Percentiles rank a stretch among this genome's conserved stretches.
These are phyloP conservation scores for Jamesozyma spencerorum DNA, from an alignment of 805 yeast genomes.

Conservation along the genomic window DNA sequence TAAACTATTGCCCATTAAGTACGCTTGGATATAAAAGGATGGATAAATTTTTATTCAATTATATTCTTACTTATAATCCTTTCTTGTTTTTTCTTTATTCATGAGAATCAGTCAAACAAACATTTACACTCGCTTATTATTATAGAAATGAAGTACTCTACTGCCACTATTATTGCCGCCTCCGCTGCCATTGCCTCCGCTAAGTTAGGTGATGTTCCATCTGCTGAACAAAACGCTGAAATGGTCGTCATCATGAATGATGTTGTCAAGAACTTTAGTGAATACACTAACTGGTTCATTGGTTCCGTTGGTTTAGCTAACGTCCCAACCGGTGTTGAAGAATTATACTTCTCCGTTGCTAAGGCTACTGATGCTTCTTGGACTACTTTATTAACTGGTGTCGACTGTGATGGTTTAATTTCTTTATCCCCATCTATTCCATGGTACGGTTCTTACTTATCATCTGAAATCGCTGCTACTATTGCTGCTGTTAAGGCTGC, in stretches of 20 bases:
- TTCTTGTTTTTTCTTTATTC: no score
- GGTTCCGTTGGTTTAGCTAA: slow-evolving; percentile 1
- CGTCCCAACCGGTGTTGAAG: slow-evolving; percentile 10
- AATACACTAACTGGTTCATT: slow-evolving; percentile 6
- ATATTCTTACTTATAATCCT: no score
- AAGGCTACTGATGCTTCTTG: slow-evolving; percentile 30
- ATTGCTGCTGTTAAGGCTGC: background rate
- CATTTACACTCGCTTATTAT: no score
- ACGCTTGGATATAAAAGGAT: no score
- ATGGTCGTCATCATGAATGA: slow-evolving; percentile 13
- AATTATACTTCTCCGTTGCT: slow-evolving; percentile 11
- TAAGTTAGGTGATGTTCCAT: background rate
- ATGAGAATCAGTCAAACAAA: no score
- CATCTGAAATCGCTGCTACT: slow-evolving; percentile 7
- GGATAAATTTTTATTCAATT: no score
- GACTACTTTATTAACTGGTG: slow-evolving; percentile 23
- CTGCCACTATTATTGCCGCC: slow-evolving; percentile 1
- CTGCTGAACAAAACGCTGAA: slow-evolving; percentile 8
- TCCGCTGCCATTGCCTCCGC: slow-evolving; percentile 3
- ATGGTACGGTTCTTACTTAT: slow-evolving; percentile 25
- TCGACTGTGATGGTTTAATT: slow-evolving; percentile 20
- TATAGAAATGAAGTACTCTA: background rate
- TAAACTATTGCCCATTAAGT: no score
- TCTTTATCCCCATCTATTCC: slow-evolving; percentile 27
- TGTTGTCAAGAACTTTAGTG: slow-evolving; percentile 9